Evolutionary conservation across 2,329 filamentous ascomycete species (phyloP), one percentile per base, ranked within the genome.

Genomic region (Fusarium chlamydosporum): DNA sequence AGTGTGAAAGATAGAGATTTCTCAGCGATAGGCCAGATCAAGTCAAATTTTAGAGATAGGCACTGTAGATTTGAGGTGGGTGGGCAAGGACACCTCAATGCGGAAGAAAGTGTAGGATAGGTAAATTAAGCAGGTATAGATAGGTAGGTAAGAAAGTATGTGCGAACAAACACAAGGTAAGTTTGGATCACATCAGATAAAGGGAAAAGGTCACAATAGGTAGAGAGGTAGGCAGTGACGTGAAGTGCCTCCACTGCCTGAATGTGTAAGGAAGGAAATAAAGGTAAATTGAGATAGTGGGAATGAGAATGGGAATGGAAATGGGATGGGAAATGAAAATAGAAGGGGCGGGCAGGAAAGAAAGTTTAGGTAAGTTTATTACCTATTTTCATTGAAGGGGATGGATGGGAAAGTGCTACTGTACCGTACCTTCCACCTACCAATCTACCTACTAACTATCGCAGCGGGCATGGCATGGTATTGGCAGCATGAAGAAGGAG

Each of bases 331-430:
- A 65, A 65, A 61, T 42, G 63, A 48, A 52, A 45, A 62, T 38
- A 38, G 53, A 68, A 70, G 48, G 48, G 43, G 43, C 60, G 67
- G 48, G 42, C 47, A 51, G 42, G 48, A 52, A 70, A 56, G 64
- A 63, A 51, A 55, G 62, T 63, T 70, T 70, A 64, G 60, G 57
- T 62, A 37, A 62, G 60, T 62, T 46, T 55, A 42, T 47, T 68
- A n/a, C n/a, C n/a, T n/a, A 60, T 52, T 48, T 51, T 57, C 18
- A 27, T 62, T n/a, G 46, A 50, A 37, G 16, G 46, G 46, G 34
- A 59, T 37, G 42, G 29, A 46, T 38, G 61, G 51, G 50, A 52
- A 59, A 65, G 65, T 65, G 61, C 61, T 65, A 65, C 61, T 40
- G 59, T 62, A 62, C 59, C 26, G 23, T 43, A 18, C 35, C 13